Conservation (phyloP, 2,329 filamentous ascomycete species). For the Ophiocordyceps robertsii region DNA sequence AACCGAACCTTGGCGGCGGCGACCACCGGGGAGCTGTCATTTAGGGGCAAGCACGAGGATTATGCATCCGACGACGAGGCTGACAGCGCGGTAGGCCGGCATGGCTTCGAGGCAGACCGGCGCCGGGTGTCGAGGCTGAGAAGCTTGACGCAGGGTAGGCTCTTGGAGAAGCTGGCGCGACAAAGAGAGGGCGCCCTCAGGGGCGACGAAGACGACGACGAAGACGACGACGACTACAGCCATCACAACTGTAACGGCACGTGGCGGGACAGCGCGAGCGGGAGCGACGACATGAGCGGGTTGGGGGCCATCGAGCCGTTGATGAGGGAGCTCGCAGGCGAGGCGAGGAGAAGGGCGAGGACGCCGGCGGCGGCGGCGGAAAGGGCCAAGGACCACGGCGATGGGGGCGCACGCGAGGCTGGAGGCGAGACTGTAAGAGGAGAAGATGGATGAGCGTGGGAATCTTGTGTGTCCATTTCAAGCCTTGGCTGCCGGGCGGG, state of each 20-base stretch:
- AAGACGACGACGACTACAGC: slow-evolving; percentile 5
- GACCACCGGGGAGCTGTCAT: not conserved
- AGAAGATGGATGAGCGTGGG: too few relatives aligned
- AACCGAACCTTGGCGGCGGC: slow-evolving; percentile 11
- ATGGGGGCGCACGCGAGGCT: too few relatives aligned
- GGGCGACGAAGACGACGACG: not conserved
- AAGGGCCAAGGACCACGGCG: not conserved
- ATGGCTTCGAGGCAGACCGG: not conserved
- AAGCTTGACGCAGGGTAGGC: slow-evolving; percentile 13
- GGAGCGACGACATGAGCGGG: slow-evolving; percentile 16
- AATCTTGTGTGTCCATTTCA: too few relatives aligned
- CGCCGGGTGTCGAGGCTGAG: slow-evolving; percentile 10
- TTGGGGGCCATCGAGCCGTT: slow-evolving; percentile 28
- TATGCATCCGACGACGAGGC: slow-evolving; percentile 18
- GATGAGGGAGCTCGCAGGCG: slow-evolving; percentile 27
- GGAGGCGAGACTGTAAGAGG: too few relatives aligned
- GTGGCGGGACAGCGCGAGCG: slow-evolving; percentile 10
- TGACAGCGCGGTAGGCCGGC: slow-evolving; percentile 4
- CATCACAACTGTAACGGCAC: not conserved
- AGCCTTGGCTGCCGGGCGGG: too few relatives aligned
- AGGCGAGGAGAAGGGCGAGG: slow-evolving; percentile 10
- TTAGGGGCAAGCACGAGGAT: not conserved
- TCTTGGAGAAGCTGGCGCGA: slow-evolving; percentile 14
- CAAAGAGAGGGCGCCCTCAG: not conserved
- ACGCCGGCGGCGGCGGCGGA: slow-evolving; percentile 7